These are phyloP conservation scores for Venustampulla echinocandica DNA, from an alignment of 495 filamentous ascomycete genomes.

Conservation along the genomic window DNA sequence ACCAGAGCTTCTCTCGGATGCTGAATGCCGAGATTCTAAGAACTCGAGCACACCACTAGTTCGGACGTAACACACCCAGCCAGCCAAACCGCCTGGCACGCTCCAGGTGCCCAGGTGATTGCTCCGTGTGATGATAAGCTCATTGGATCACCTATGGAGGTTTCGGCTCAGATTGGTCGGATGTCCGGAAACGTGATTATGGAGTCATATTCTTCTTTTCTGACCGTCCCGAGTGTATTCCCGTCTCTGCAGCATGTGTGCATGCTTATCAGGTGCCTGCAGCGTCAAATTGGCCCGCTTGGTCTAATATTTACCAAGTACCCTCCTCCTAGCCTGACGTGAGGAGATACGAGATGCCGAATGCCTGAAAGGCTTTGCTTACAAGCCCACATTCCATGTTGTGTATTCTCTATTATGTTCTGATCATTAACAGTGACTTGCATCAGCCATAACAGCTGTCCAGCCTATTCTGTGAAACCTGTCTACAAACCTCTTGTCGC, in stretches of 20 bases:
- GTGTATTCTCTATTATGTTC: neutral
- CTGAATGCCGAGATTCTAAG: too few relatives aligned
- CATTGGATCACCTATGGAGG: too few relatives aligned
- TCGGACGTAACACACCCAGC: too few relatives aligned
- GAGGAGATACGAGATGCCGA: neutral
- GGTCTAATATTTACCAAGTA: neutral
- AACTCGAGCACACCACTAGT: too few relatives aligned
- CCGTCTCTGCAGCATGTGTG: neutral
- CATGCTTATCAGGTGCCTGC: slow-evolving; percentile 1
- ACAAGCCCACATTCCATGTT: neutral
- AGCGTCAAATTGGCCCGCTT: neutral
- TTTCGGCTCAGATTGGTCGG: neutral
- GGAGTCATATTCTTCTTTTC: neutral
- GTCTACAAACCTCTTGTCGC: too few relatives aligned
- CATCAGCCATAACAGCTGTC: too few relatives aligned
- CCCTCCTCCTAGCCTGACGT: neutral
- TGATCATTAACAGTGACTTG: too few relatives aligned
- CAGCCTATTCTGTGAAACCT: too few relatives aligned
- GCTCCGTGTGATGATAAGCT: too few relatives aligned
- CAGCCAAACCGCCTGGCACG: too few relatives aligned
- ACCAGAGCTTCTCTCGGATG: too few relatives aligned
- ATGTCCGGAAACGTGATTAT: neutral
- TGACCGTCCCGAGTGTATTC: neutral
- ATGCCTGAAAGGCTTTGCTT: neutral
- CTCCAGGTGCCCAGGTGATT: too few relatives aligned